A percentile compares a stretch with the other conserved stretches of the same genome.
phyloP scores from a whole-genome alignment of 106 monocot genomes.

The Allium fistulosum region DNA sequence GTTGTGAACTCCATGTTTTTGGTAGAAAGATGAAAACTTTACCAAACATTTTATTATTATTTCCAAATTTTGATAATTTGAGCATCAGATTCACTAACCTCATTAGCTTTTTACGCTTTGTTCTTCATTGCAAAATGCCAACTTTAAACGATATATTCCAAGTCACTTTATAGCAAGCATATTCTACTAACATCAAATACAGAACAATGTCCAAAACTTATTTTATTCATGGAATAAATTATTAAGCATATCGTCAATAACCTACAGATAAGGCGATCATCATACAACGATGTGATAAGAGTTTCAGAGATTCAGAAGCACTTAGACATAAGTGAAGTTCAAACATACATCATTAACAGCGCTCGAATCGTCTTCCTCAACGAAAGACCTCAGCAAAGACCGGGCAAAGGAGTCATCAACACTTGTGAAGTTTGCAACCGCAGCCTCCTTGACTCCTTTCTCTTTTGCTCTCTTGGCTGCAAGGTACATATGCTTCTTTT shows the following conservation, averaged over 20 bases:
- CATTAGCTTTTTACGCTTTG: neutral
- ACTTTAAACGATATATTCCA: too few relatives aligned
- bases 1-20: neutral
- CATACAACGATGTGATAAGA: constrained; percentile 94
- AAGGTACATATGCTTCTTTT: constrained; percentile 19
- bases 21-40: constrained; percentile 3
- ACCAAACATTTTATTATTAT: neutral
- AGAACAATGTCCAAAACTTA: too few relatives aligned
- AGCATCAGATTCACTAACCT: neutral
- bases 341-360: constrained; percentile 96
- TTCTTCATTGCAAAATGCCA: neutral
- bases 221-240: too few relatives aligned
- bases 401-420: constrained; percentile 46
- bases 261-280: constrained; percentile 78
- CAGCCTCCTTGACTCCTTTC: constrained; percentile 57
- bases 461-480: constrained; percentile 65
- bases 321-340: constrained; percentile 75
- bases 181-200: too few relatives aligned
- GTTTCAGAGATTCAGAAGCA: constrained; percentile 85
- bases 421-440: constrained; percentile 51
- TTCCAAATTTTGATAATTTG: too few relatives aligned
- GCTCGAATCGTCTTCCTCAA: constrained; percentile 88
- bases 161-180: too few relatives aligned
- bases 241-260: too few relatives aligned
- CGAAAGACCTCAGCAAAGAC: constrained; percentile 54